Base-by-base conservation (phyloP, 768 basidiomycete species). In the Mycena sanguinolenta region DNA sequence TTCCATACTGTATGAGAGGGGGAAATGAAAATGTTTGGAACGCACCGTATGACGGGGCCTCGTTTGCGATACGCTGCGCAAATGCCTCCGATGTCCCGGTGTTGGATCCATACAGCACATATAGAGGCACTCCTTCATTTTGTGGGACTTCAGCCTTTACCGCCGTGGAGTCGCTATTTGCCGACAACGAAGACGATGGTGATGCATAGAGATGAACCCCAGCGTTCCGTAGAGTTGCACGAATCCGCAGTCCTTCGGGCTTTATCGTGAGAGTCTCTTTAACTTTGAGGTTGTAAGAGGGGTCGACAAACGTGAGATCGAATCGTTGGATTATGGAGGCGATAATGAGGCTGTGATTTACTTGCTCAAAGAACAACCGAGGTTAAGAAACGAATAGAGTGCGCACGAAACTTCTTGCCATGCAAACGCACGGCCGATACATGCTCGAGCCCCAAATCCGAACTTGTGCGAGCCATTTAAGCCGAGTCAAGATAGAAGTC, bases 221-320 rank as follows among this genome's bases (percentile, higher is more conserved):
- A 83, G 39, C 75, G 77, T n/a, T n/a, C n/a, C n/a, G n/a, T n/a
- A n/a, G n/a, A n/a, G n/a, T n/a, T 4, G 83, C 86, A 65, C 79
- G 83, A 34, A 86, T 80, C 54, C 73, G 73, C 68, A 88, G 81
- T 36, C 81, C 77, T 25, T 77, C 77, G 1, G 86, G 86, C 74
- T 88, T 88, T 73, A 86, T 79, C 6, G 85, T 88, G 44, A 87
- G 70, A 0, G 74, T 77, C 74, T 84, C 82, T 76, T 85, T 83
- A 72, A 86, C 73, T 73, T 82, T 73, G 25, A 87, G 79, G 36
- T 80, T 78, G 73, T 88, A 88, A 3, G 78, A 76, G 1, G 84
- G 82, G 72, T 87, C 82, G 36, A 78, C 79, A 55, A 83, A 69
- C 13, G 77, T 75, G 38, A 87, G 75, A 63, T 87, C 85, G 75